Percentiles rank a stretch among this genome's conserved stretches.
Evolutionary conservation across 2,329 filamentous ascomycete species (phyloP).

Genomic region (Sclerotinia nivalis): DNA sequence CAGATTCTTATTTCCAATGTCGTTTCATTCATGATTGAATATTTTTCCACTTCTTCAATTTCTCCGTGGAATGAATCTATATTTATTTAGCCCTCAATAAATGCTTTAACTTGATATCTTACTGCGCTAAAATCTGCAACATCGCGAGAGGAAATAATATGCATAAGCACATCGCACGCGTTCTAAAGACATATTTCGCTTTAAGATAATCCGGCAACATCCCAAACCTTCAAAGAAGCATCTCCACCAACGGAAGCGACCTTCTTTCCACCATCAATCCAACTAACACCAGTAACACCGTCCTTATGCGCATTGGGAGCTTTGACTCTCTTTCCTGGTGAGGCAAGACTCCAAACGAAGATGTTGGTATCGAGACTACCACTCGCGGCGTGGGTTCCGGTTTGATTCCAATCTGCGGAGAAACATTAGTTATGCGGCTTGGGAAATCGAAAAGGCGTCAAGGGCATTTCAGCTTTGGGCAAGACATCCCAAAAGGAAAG

Average conservation of each 20-base stretch:
- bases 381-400: constrained; percentile 76
- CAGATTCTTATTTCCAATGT: neutral
- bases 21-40: neutral
- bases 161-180: neutral
- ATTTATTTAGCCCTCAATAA: neutral
- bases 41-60: neutral
- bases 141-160: constrained; percentile 4
- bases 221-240: constrained; percentile 90
- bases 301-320: constrained; percentile 91
- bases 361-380: constrained; percentile 89
- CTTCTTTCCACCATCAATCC: constrained; percentile 66
- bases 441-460: neutral
- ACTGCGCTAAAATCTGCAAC: neutral
- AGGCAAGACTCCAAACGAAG: constrained; percentile 83
- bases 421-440: neutral
- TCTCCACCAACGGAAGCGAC: constrained; percentile 83
- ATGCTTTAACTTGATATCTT: neutral
- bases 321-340: constrained; percentile 83
- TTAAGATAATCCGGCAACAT: constrained; percentile 57
- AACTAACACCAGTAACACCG: constrained; percentile 84
- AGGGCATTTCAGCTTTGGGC: neutral
- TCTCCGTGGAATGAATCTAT: neutral
- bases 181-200: constrained; percentile 2
- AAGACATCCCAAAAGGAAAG: neutral
- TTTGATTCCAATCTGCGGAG: constrained; percentile 67